Base-by-base conservation (phyloP, 805 yeast species). In the Starmerella apicola region DNA sequence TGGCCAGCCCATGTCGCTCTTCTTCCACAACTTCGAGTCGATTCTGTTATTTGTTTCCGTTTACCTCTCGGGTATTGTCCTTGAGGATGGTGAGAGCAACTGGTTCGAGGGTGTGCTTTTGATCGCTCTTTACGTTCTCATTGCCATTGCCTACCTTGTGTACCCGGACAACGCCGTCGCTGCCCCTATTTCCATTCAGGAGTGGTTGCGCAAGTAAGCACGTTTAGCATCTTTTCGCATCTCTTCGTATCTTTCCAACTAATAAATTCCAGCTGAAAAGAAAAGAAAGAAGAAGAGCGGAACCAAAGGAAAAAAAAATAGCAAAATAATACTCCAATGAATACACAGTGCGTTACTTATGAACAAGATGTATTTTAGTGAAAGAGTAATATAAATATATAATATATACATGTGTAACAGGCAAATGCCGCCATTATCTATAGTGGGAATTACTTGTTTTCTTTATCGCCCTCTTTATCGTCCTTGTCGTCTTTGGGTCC, bases 61-160 rank as follows among this genome's bases (percentile, higher is more conserved):
- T 45, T 79, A 86, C 59, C 75, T 91, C 46, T 76, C 93, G 28
- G 86, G 86, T 55, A 79, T 81, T 58, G 70, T 86, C 52, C 79
- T 91, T 48, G 70, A 81, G 46, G 98, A 91, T 58, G 98, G 98
- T 42, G 94, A 84, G 60, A 75, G 86, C 44, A 88, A 91, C 59
- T 91, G 97, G 96, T 70, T 91, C 39, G 98, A 91, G 66, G 98
- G 98, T 39, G 84, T 78, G 28, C 78, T 91, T 91, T 68, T 91
- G 50, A 59, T 91, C 42, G 77, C 93, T 44, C 82, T 94, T 38
- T 91, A 91, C 58, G 58, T 78, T 42, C 79, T 91, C 41, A 78
- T 85, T 41, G 95, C 94, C 2, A 67, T 91, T 51, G 86, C 96
- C 1, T 91, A 91, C 67, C 82, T 70, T 65, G 82, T 73, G 60